These are phyloP conservation scores for Venturia oleaginea DNA, from an alignment of 2,329 filamentous ascomycete genomes.

Conservation along the genomic window DNA sequence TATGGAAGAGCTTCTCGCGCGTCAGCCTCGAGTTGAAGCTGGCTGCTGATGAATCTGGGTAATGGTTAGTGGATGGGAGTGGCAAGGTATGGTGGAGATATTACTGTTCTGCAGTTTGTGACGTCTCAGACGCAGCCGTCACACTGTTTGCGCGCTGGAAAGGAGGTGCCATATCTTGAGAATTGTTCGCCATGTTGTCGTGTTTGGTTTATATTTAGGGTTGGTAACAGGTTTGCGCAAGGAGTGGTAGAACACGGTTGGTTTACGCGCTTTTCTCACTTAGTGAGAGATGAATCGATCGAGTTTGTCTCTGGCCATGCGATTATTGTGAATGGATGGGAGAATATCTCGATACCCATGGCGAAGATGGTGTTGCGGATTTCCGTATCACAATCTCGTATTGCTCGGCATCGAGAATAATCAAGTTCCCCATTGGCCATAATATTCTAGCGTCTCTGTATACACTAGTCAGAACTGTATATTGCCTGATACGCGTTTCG, in stretches of 20 bases:
- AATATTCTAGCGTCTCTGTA: background rate
- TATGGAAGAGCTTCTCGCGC: conserved; percentile 75
- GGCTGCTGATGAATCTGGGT: conserved; percentile 67
- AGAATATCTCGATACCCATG: background rate
- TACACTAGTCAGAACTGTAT: background rate
- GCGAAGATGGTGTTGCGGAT: background rate
- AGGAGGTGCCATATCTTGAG: background rate
- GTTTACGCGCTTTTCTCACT: background rate
- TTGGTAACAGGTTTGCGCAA: background rate
- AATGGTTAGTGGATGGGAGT: background rate
- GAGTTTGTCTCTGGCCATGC: background rate
- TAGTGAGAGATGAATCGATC: background rate
- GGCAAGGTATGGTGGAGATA: conserved; percentile 7
- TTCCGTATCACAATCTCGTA: background rate
- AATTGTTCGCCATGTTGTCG: background rate
- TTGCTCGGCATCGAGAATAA: background rate
- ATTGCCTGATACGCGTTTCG: background rate
- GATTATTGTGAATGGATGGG: background rate
- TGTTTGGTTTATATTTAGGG: background rate
- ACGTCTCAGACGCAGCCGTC: conserved; percentile 40
- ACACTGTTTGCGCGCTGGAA: conserved; percentile 27
- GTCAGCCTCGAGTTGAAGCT: conserved; percentile 87
- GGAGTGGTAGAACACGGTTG: background rate
- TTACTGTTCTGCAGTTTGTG: conserved; percentile 46
- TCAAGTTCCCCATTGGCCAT: background rate